Base-by-base conservation (phyloP, 208 protist genomes). In the Acanthamoeba healyi region DNA sequence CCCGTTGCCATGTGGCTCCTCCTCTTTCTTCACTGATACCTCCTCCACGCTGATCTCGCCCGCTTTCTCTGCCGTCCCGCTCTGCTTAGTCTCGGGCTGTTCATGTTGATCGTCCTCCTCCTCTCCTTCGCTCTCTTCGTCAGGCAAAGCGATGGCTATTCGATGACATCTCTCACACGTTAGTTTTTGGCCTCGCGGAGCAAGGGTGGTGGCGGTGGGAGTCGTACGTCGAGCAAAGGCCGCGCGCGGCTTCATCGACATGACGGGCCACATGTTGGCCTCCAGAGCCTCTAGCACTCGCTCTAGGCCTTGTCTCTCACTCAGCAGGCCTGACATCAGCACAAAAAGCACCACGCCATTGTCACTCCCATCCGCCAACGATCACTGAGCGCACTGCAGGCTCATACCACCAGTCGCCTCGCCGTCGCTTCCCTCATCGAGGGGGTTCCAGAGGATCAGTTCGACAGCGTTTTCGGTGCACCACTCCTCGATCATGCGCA, bases 231-330 rank as follows among this genome's bases (percentile, higher is more conserved):
- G 70, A 46, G 38, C 38, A 19, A 81, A 40, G 81, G 24, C 81
- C 12, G 49, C 44, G 51, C 81, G 81, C 6, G 81, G 81, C 38
- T 88, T 88, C 81, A 88, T 88, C 12, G 46, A 63, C 81, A 88
- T 88, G 44, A 24, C n/a, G 26, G 81, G 51, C 81, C 81, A 88
- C 49, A 88, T 54, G 81, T 88, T 88, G 44, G 81, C 81, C 81
- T 88, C 81, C 2, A 88, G 24, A 10, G 81, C 81, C 24, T 88
- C 81, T 22, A 88, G 22, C 17, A 88, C 81, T 26, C 81, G 81
- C 2, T 88, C 81, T 15, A 88, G n/a, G 38, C 81, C 81, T 44
- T 81, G 70, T 26, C 14, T 51, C 32, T 81, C 70, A 38, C 40
- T 81, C 70, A 81, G 40, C 70, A 81, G 24, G 38, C 70, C 70